Evolutionary conservation across 345 rosid genomes (phyloP).

Genomic region (Firmiana major): DNA sequence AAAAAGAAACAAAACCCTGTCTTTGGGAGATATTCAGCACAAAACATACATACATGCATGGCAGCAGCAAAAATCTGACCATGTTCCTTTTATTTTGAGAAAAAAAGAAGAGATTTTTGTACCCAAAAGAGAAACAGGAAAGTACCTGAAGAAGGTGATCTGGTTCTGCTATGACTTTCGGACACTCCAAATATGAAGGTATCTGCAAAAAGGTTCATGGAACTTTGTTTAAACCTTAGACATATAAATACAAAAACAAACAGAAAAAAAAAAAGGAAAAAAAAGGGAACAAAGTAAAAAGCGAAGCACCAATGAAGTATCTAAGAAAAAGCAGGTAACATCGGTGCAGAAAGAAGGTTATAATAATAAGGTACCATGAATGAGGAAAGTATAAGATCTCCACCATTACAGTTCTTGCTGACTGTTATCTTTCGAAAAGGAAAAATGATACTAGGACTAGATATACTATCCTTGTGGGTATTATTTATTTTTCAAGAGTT

Average conservation of each 20-base stretch:
- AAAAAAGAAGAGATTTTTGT: neutral
- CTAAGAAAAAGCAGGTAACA: slow-evolving; percentile 7
- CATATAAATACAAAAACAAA: neutral
- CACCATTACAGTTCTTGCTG: slow-evolving; percentile 31
- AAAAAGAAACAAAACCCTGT: neutral
- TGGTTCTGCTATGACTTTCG: slow-evolving; percentile 5
- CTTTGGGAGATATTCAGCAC: neutral
- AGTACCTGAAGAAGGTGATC: slow-evolving; percentile 26
- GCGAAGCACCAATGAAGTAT: neutral
- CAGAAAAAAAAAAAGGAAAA: neutral
- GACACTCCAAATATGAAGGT: neutral
- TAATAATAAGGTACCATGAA: neutral
- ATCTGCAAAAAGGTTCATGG: slow-evolving; percentile 2
- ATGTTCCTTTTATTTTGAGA: neutral
- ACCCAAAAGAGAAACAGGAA: neutral
- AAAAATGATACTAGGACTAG: neutral
- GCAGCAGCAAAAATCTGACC: neutral
- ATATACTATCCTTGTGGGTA: neutral
- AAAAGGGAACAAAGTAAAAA: neutral
- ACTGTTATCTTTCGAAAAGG: neutral
- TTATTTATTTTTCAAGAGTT: neutral
- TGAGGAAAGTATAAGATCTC: slow-evolving; percentile 21
- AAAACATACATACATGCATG: neutral
- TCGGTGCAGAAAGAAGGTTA: neutral
- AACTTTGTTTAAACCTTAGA: neutral